Conservation (phyloP, 768 basidiomycete genomes). For the Hydnomerulius pinastri region DNA sequence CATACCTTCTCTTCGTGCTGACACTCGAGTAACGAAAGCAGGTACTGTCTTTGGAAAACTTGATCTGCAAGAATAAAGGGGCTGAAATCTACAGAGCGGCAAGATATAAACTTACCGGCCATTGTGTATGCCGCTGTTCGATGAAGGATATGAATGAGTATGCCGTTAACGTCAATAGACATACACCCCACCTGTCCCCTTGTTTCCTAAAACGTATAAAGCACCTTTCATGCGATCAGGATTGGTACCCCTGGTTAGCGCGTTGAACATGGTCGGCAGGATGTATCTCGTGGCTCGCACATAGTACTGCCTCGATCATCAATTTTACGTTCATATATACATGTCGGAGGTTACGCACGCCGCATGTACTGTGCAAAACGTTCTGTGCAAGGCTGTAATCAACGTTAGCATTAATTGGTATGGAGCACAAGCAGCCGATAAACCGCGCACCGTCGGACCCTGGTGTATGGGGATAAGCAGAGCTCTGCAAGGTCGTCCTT, state of each 20-base stretch:
- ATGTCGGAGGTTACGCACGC: slow-evolving; percentile 44
- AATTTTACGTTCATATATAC: slow-evolving; percentile 2
- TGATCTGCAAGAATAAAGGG: slow-evolving; percentile 46
- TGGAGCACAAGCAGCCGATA: neutral
- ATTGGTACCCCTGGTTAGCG: slow-evolving; percentile 72
- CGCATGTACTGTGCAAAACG: slow-evolving; percentile 62
- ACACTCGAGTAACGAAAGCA: slow-evolving; percentile 66
- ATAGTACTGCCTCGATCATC: slow-evolving; percentile 51
- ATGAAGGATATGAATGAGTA: slow-evolving; percentile 12
- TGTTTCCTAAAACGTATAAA: slow-evolving; percentile 76
- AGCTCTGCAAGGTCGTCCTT: slow-evolving; percentile 65
- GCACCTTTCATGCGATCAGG: slow-evolving; percentile 97
- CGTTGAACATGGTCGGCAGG: slow-evolving; percentile 60
- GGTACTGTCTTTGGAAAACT: slow-evolving; percentile 54
- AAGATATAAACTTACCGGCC: slow-evolving; percentile 47
- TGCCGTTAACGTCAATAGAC: neutral
- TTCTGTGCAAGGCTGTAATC: slow-evolving; percentile 63
- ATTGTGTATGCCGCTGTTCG: slow-evolving; percentile 65
- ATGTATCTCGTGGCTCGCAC: slow-evolving; percentile 69
- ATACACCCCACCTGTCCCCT: slow-evolving; percentile 54
- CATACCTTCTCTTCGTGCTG: slow-evolving; percentile 85
- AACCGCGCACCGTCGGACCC: slow-evolving; percentile 63
- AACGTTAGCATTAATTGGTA: slow-evolving; percentile 5
- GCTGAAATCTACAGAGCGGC: neutral
- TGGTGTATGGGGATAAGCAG: slow-evolving; percentile 78